Conservation (phyloP, 2,329 filamentous ascomycete genomes). For the Stachybotrys echinatus region DNA sequence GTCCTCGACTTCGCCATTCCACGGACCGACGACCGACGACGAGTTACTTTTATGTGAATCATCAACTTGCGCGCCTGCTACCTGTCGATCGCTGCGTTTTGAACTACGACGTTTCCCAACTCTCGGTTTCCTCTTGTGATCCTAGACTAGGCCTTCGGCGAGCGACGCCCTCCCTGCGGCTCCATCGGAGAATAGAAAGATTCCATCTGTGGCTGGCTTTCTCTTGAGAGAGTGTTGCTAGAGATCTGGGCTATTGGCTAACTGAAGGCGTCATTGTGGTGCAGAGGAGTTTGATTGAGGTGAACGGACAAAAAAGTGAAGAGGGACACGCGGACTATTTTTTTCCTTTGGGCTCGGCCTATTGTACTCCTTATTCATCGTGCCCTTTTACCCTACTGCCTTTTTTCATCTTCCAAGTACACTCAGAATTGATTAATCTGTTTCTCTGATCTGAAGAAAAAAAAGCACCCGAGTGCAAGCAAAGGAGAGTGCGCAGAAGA, state of each 20-base stretch:
- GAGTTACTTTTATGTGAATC: no score
- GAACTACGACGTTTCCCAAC: neutral
- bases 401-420: constrained; percentile 31
- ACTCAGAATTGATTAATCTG: constrained; percentile 50
- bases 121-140: neutral
- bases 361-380: constrained; percentile 35
- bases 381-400: constrained; percentile 27
- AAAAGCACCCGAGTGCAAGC: constrained; percentile 31
- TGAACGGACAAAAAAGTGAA: constrained; percentile 29
- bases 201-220: constrained; percentile 12
- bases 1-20: neutral
- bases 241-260: constrained; percentile 18
- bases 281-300: constrained; percentile 22
- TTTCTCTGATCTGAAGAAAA: constrained; percentile 31
- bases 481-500: constrained; percentile 8
- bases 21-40: neutral
- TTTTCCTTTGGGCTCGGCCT: constrained; percentile 28
- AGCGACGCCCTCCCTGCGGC: neutral
- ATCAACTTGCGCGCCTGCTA: neutral
- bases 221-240: constrained; percentile 13
- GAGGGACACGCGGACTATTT: constrained; percentile 28
- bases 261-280: constrained; percentile 20
- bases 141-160: constrained; percentile 1
- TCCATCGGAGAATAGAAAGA: neutral
- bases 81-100: neutral